Conservation (phyloP, 495 filamentous ascomycete genomes). For the Xylaria venustula region DNA sequence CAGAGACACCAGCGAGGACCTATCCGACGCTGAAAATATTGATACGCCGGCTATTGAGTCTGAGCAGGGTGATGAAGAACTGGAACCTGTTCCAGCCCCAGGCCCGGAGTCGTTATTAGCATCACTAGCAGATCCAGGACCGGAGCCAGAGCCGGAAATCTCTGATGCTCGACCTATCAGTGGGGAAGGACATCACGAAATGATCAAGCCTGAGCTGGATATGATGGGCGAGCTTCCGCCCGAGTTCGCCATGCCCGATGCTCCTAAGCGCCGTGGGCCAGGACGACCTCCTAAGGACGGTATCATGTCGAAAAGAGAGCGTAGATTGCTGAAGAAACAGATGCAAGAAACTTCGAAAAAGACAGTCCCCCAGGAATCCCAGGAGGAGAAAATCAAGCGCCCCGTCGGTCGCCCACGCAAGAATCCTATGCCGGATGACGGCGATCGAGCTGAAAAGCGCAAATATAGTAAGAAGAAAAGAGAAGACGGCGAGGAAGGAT, state of each 20-base stretch:
- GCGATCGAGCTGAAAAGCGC: conserved; percentile 64
- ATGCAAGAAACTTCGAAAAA: conserved; percentile 49
- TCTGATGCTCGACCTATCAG: conserved; percentile 36
- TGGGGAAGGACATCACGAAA: conserved; percentile 37
- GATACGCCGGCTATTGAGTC: conserved; percentile 19
- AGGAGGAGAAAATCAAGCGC: conserved; percentile 57
- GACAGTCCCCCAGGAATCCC: conserved; percentile 40
- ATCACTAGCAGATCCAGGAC: background rate
- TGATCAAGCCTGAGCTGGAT: conserved; percentile 24
- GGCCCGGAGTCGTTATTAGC: background rate
- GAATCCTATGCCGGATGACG: conserved; percentile 54
- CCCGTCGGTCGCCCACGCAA: conserved; percentile 56
- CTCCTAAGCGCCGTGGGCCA: conserved; percentile 73
- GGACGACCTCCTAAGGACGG: conserved; percentile 90
- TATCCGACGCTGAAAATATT: conserved; percentile 32
- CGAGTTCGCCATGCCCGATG: conserved; percentile 34
- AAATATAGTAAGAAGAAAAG: conserved; percentile 78
- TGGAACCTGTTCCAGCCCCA: background rate
- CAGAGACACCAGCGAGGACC: conserved; percentile 52
- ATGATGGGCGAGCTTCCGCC: conserved; percentile 20
- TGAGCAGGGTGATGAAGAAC: conserved; percentile 24
- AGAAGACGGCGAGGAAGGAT: conserved; percentile 47
- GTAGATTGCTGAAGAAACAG: conserved; percentile 64
- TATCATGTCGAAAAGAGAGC: conserved; percentile 85
- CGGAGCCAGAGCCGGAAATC: conserved; percentile 16